Base-by-base conservation (phyloP, 176 grass and related monocot genomes). In the Ensete ventricosum region DNA sequence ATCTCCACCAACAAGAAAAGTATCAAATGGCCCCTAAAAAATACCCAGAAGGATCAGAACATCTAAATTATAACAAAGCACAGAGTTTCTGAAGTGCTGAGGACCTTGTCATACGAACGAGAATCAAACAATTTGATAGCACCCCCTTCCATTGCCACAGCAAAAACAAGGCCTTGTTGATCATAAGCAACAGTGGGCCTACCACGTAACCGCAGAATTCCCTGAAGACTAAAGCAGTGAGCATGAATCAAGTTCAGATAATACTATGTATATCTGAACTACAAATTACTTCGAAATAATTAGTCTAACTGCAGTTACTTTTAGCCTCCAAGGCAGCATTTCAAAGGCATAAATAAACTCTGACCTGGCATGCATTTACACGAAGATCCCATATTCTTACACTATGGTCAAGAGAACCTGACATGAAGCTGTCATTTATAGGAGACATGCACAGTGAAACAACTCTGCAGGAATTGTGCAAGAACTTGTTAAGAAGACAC, bases 91-190 rank as follows among this genome's bases (percentile, higher is more conserved):
- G 77, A 1, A 73, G 68, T 79, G 69, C 63, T 52, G 1, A 43
- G 34, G 34, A 99, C 95, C 86, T 99, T 99, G 75, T 99, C 95
- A 81, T 94, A 99, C 34, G 95, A 99, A 9, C 88, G 86, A 73
- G 91, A 99, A 87, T 99, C 95, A 64, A 99, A 99, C 27, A 99
- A 82, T 81, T 99, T 99, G 73, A 99, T 94, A 78, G 95, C 91
- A 1, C 95, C 95, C 63, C 95, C 95, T 81, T 99, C 95, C 91
- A 99, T 94, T 69, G 95, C 84, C 72, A 99, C 84, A 1, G 90
- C 95, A 85, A 99, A 99, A 84, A 94, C 91, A 89, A 99, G 91
- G 69, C 91, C 95, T 86, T 99, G 91, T 77, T 99, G 95, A 85
- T 94, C 95, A 91, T 91, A 99, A 73, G 95, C 95, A 86, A 99